Evolutionary conservation across 2,329 filamentous ascomycete genomes (phyloP), one percentile per base, ranked within the genome.

Genomic region (Penicillium corylophilum): DNA sequence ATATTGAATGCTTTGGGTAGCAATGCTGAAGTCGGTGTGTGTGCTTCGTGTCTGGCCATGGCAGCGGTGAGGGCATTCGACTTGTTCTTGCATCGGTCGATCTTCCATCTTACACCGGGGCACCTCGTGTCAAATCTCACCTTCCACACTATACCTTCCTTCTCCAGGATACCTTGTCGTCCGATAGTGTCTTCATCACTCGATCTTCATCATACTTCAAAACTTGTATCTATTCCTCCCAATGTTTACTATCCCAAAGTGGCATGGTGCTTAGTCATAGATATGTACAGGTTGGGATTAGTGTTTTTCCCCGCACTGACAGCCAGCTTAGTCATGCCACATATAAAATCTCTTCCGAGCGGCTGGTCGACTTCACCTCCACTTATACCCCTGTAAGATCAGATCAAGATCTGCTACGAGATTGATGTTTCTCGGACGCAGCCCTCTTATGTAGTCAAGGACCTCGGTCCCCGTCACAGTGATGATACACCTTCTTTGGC

Each of bases 401-500:
- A 31, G 23, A 48, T 40, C n/a, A 36, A 31, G 31, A 43, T 44
- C 44, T 35, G 24, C 18, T 31, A 45, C n/a, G 31, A 42, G 51
- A 56, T 48, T 44, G 38, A 56, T 56, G 54, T 40, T 20, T 56
- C 48, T 36, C 23, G 7, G 35, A 48, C n/a, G 18, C 36, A 50
- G 33, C 51, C 41, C 38, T 43, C 46, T 46, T 16, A 24, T n/a
- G 39, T 41, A 41, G 39, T 41, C 39, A 41, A 41, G 39, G 23
- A 15, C 39, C n/a, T 41, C 13, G 22, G 39, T 24, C 22, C 52
- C 51, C 50, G 46, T 49, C 48, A 61, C 60, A 46, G 62, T 66
- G 63, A 66, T 66, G 64, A 66, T 57, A 33, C 46, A 46, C 9
- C 26, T 48, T 62, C 47, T 60, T 61, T 62, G 60, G 58, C 51